Evolutionary conservation across 768 basidiomycete genomes (phyloP).

Genomic region (Infundibulicybe gibba): DNA sequence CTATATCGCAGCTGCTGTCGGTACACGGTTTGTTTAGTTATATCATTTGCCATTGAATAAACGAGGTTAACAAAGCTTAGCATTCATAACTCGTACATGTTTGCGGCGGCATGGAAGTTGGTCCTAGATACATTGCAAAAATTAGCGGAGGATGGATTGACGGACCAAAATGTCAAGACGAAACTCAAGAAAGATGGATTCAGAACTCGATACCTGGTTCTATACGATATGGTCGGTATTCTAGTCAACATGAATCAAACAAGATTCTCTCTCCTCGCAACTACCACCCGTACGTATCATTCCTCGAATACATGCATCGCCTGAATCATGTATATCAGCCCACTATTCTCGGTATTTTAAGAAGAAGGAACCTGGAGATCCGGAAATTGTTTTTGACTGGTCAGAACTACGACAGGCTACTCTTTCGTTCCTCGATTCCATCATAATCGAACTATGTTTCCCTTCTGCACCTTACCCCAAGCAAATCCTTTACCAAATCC

Average conservation of each 20-base stretch:
- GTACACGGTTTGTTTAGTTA: conserved; percentile 44
- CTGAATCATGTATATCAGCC: conserved; percentile 32
- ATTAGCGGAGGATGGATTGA: conserved; percentile 50
- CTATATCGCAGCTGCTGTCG: conserved; percentile 53
- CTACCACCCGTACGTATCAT: conserved; percentile 56
- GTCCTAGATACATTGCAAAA: conserved; percentile 55
- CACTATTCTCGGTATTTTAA: conserved; percentile 76
- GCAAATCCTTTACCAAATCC: conserved; percentile 58
- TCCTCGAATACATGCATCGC: neutral
- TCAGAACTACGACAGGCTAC: conserved; percentile 56
- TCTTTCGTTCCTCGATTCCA: conserved; percentile 78
- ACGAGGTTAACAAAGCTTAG: conserved; percentile 29
- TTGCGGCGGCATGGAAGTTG: conserved; percentile 81
- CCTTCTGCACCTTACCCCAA: conserved; percentile 67
- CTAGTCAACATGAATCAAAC: conserved; percentile 61
- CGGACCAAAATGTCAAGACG: conserved; percentile 46
- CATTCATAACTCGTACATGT: conserved; percentile 78
- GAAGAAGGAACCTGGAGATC: conserved; percentile 34
- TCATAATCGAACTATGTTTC: conserved; percentile 79
- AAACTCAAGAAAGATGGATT: conserved; percentile 54
- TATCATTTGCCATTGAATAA: neutral
- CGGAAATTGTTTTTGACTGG: conserved; percentile 66
- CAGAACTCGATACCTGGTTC: conserved; percentile 55
- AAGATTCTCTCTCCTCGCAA: conserved; percentile 66
- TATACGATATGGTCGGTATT: conserved; percentile 60